These are phyloP conservation scores for Uromyces viciae-fabae DNA, from an alignment of 1,284 basidiomycete genomes.

Conservation along the genomic window DNA sequence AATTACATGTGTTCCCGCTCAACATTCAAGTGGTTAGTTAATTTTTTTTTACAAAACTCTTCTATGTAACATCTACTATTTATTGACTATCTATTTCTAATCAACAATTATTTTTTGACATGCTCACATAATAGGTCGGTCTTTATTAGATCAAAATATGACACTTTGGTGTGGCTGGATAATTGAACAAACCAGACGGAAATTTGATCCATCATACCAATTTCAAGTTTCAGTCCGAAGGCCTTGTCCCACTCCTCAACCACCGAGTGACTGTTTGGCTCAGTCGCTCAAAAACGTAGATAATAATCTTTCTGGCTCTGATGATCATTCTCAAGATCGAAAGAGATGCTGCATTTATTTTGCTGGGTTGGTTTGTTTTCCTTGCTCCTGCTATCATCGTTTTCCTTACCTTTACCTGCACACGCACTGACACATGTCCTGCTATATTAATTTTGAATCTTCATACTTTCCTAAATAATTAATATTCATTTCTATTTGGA, in stretches of 20 bases:
- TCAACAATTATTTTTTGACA: too few relatives aligned
- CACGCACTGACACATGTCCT: neutral
- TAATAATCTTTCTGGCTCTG: neutral
- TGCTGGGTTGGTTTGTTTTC: constrained; percentile 14
- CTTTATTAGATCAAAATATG: constrained; percentile 48
- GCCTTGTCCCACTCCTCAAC: neutral
- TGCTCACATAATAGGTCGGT: constrained; percentile 50
- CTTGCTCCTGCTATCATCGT: neutral
- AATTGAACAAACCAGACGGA: constrained; percentile 47
- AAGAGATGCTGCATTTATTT: constrained; percentile 36
- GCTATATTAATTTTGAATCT: neutral
- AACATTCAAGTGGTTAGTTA: constrained; percentile 51
- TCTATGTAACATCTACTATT: neutral
- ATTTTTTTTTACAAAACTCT: neutral
- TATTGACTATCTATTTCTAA: neutral
- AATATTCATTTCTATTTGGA: neutral
- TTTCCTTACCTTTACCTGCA: neutral
- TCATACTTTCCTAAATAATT: too few relatives aligned
- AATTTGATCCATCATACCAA: neutral
- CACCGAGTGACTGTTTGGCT: neutral
- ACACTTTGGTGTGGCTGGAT: constrained; percentile 53
- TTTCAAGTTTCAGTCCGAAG: neutral
- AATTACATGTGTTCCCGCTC: constrained; percentile 52
- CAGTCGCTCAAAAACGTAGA: too few relatives aligned
- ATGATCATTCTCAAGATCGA: neutral